Evolutionary conservation across 495 filamentous ascomycete species (phyloP), one percentile per base, ranked within the genome.

Genomic region (Podospora comata): DNA sequence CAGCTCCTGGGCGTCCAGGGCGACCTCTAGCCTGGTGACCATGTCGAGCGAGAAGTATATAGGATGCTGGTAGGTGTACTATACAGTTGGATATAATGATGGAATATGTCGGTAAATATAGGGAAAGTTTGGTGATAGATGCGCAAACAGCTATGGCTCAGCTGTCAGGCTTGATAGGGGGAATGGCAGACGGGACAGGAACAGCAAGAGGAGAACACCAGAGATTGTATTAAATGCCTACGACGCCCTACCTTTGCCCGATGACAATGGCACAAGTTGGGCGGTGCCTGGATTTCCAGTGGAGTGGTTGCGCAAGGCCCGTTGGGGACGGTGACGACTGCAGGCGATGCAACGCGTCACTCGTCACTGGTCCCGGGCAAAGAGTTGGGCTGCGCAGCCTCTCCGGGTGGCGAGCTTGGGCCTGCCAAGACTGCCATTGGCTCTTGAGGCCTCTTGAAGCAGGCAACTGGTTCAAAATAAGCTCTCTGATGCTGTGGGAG

Each of bases 1-100:
- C 27, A 80, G 75, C 48, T 75, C 77, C 48, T 74, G 77, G 60
- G 78, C 74, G 57, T 77, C 76, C 18, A 80, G 48, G 48, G 78
- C 73, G 32, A 76, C 70, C 30, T 76, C 75, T 30, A 80, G 70
- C 4, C 73, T 57, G 20, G 73, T 67, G 23, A 74, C 64, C 74
- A 74, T 75, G 56, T 20, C 66, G 60, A 48, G 15, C 9, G 2
- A 16, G 15, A 13, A 3, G 39, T 48, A 13, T 48, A 48, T 48
- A 48, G 39, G 39, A 48, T 48, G 39, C 39, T 48, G 15, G 39
- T 11, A 11, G 39, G 39, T 18, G 39, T 48, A 13, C 39, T 48
- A 13, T 48, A 18, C 39, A 48, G 9, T 0, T 11, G 15, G 39
- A 48, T 48, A 48, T 48, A 16, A 11, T 23, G 34, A 39, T 11